Conservation (phyloP, 1,284 basidiomycete species). For the Phenoliferia sp. region DNA sequence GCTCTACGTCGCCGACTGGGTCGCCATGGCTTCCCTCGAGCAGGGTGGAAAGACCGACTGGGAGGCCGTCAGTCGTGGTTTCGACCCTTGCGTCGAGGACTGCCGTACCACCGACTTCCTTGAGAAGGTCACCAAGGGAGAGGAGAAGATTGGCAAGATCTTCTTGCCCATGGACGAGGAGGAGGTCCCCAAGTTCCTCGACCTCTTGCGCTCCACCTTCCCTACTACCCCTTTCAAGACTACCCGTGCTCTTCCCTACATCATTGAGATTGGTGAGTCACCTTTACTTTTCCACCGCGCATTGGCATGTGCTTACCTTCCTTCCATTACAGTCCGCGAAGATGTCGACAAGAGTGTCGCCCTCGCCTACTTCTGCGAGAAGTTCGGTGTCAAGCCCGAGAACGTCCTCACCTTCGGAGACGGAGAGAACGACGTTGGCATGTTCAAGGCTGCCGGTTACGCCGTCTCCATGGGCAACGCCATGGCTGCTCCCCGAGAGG, state of each 20-base stretch:
- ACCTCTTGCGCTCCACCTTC: slow-evolving; percentile 29
- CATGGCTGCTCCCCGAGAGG: slow-evolving; percentile 28
- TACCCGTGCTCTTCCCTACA: slow-evolving; percentile 35
- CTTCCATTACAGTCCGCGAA: slow-evolving; percentile 15
- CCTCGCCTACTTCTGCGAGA: slow-evolving; percentile 33
- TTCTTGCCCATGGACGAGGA: slow-evolving; percentile 35
- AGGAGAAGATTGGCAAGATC: slow-evolving; percentile 31
- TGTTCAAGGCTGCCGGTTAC: slow-evolving; percentile 31
- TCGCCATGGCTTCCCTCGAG: slow-evolving; percentile 34
- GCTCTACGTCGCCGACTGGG: slow-evolving; percentile 34
- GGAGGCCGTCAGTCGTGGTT: slow-evolving; percentile 32
- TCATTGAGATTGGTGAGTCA: slow-evolving; percentile 27
- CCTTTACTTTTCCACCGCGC: not conserved
- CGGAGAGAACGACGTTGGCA: not conserved
- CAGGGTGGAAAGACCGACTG: slow-evolving; percentile 33
- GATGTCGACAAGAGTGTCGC: slow-evolving; percentile 35
- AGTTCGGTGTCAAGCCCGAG: slow-evolving; percentile 28
- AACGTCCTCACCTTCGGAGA: slow-evolving; percentile 31
- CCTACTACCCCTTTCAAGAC: slow-evolving; percentile 32
- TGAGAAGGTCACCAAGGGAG: slow-evolving; percentile 25
- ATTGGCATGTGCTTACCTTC: not conserved
- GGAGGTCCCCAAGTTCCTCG: slow-evolving; percentile 30
- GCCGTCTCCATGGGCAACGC: slow-evolving; percentile 32
- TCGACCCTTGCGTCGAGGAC: slow-evolving; percentile 32
- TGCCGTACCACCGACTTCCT: slow-evolving; percentile 30